A percentile compares a stretch with the other conserved stretches of the same genome.
These are phyloP conservation scores for Plantago coronopus DNA, from an alignment of 305 asterid species.

Conservation along the genomic window DNA sequence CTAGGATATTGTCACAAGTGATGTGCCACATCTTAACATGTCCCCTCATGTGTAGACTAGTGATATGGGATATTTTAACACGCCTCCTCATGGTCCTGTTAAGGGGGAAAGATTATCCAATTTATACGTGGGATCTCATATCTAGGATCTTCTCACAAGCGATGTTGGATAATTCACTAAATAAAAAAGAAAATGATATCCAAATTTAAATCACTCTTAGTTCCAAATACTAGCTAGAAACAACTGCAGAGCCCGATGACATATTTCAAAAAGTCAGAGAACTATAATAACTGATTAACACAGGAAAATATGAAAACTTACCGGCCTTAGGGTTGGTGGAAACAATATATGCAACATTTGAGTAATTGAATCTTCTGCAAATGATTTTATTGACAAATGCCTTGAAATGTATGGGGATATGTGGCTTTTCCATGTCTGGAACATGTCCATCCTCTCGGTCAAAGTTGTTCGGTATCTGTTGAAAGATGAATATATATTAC, in stretches of 20 bases:
- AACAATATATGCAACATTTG: constrained; percentile 78
- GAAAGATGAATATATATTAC: constrained; percentile 23
- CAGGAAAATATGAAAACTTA: constrained; percentile 32
- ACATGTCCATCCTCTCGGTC: constrained; percentile 71
- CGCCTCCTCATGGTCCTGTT: no score
- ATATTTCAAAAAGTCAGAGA: constrained; percentile 20
- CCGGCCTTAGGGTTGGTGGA: constrained; percentile 87
- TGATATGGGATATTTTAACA: no score
- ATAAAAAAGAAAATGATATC: no score
- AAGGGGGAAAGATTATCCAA: no score
- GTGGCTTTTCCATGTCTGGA: constrained; percentile 70
- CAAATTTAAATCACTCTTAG: no score
- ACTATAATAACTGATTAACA: neutral
- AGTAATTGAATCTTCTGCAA: constrained; percentile 78
- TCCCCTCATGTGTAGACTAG: no score
- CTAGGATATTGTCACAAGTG: no score
- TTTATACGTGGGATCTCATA: no score
- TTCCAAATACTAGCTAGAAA: no score
- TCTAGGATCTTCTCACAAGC: no score
- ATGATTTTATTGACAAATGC: constrained; percentile 76
- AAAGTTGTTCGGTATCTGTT: constrained; percentile 57
- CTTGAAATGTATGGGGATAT: constrained; percentile 79
- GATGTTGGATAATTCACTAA: no score
- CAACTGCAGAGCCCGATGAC: constrained; percentile 9
- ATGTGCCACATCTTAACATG: no score